Evolutionary conservation across 805 yeast species (phyloP).

Genomic region (Jamesozyma spencerorum): DNA sequence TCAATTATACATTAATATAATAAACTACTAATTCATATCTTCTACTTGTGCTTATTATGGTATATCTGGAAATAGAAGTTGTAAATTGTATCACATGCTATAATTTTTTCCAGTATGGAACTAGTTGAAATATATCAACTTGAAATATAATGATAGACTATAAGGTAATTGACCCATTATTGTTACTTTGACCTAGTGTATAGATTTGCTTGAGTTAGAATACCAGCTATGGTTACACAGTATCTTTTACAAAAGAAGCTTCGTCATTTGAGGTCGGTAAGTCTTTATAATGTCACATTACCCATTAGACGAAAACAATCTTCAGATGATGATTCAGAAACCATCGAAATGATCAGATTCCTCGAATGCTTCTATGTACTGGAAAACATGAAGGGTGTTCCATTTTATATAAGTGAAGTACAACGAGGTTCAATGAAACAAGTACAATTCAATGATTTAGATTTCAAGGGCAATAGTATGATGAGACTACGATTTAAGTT

Average conservation of each 20-base stretch:
- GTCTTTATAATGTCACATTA: conserved; percentile 14
- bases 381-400: conserved; percentile 14
- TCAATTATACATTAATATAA: background rate
- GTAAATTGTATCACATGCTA: too few species aligned
- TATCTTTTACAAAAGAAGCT: conserved; percentile 15
- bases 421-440: conserved; percentile 13
- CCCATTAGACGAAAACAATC: background rate
- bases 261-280: conserved; percentile 23
- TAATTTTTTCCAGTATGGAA: too few species aligned
- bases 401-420: conserved; percentile 23
- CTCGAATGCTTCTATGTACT: conserved; percentile 18
- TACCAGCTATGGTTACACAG: conserved; percentile 6
- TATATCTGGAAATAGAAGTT: too few species aligned
- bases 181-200: too few species aligned
- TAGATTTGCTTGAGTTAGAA: too few species aligned
- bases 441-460: conserved; percentile 22
- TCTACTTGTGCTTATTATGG: too few species aligned
- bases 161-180: too few species aligned
- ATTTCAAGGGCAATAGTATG: conserved; percentile 10
- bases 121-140: too few species aligned
- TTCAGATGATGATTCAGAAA: background rate
- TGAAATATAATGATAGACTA: too few species aligned
- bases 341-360: conserved; percentile 3
- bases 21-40: too few species aligned
- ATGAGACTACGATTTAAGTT: conserved; percentile 14